Evolutionary conservation across 139 green algal species (phyloP).

Genomic region (Deuterostichococcus epilithicus): DNA sequence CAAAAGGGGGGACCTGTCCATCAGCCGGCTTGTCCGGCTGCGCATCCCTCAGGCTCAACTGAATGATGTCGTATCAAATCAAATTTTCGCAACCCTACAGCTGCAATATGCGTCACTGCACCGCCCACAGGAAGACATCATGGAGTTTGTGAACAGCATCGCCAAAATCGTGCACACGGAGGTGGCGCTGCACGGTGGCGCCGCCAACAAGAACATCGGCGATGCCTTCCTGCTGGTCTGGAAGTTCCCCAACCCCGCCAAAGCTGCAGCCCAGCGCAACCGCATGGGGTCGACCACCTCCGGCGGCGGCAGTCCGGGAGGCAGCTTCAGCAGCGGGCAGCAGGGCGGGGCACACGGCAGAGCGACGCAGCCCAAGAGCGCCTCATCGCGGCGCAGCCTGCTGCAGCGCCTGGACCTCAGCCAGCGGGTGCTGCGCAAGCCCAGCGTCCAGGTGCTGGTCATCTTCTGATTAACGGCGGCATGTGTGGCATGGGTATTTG

Average conservation of each 20-base stretch:
- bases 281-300: neutral
- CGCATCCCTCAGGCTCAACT: no score
- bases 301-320: neutral
- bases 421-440: neutral
- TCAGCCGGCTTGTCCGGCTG: no score
- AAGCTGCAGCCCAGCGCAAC: neutral
- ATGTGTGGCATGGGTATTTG: neutral
- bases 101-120: no score
- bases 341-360: no score
- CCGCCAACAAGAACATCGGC: slow-evolving; percentile 97
- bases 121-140: slow-evolving; percentile 87
- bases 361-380: no score
- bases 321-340: neutral
- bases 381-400: no score
- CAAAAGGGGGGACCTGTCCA: no score
- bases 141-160: slow-evolving; percentile 98
- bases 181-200: slow-evolving; percentile 75
- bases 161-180: slow-evolving; percentile 89
- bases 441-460: neutral
- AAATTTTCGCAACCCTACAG: no score
- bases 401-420: neutral
- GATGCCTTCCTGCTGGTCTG: slow-evolving; percentile 95
- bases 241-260: slow-evolving; percentile 60
- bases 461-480: no score
- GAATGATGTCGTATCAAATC: no score